Evolutionary conservation across 805 yeast species (phyloP).

Genomic region (Schizosaccharomyces japonicus): DNA sequence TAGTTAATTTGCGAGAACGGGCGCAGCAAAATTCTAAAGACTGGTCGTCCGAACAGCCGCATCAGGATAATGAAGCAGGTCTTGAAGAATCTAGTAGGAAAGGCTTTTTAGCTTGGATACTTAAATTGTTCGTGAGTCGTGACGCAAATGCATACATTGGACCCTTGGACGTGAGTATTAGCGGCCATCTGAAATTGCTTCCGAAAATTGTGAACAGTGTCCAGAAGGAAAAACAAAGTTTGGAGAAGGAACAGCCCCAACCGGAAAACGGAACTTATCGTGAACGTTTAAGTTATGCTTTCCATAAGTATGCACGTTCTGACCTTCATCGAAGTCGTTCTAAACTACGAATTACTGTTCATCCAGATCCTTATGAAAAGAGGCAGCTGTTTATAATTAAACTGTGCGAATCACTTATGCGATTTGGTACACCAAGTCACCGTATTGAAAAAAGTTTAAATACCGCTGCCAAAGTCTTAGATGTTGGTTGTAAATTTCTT

Average conservation of each 20-base stretch:
- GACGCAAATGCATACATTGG: not conserved
- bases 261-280: no score
- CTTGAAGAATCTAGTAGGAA: not conserved
- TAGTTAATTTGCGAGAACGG: no score
- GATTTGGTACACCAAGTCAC: constrained; percentile 90
- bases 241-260: no score
- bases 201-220: no score
- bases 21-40: no score
- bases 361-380: constrained; percentile 14
- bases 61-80: not conserved
- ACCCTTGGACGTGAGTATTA: not conserved
- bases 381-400: constrained; percentile 66
- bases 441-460: constrained; percentile 78
- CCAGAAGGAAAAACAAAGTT: no score
- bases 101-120: not conserved
- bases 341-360: not conserved
- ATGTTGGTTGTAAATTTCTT: constrained; percentile 76
- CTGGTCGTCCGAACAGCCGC: no score
- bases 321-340: no score
- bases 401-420: constrained; percentile 72
- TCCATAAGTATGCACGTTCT: no score
- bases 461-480: constrained; percentile 77
- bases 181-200: not conserved
- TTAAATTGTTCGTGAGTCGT: not conserved
- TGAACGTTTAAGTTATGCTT: no score